Base-by-base conservation (phyloP, 2,329 filamentous ascomycete species). In the Beauveria brongniartii region DNA sequence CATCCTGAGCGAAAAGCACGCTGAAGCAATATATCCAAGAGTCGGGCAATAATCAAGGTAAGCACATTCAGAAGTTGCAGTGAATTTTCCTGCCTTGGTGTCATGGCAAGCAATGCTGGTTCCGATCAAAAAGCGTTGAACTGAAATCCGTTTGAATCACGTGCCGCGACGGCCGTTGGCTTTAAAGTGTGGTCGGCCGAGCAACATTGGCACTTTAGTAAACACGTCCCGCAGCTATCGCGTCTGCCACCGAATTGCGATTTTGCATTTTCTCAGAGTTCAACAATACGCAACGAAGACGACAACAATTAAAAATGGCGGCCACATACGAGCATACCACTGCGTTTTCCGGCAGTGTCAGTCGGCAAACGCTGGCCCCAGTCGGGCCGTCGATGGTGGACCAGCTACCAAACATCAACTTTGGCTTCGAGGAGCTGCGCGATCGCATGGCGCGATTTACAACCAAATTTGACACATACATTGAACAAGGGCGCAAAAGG, bases 381-480 rank as follows among this genome's bases (percentile, higher is more conserved):
- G 77, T 79, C 52, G 83, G 80, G 47, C 82, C 85, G 16, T 89
- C 87, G 7, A 85, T 90, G 77, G 88, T 87, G 47, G 89, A 92
- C 72, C 85, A 85, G 55, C 84, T 99, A 9, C 94, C 94, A 41
- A 90, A 83, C 72, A 90, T 96, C 74, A 92, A 96, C 75, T 97
- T 99, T 73, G 92, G 92, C 62, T 97, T 97, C 74, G 92, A 97
- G 68, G 91, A 97, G 67, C 77, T 99, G 71, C 92, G 93, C 75
- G 91, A 93, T 69, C 90, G 92, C 75, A 97, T 99, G 94, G 83
- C 88, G 59, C 91, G 90, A 65, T 99, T 99, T 73, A 97, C 90
- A 0, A 82, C 85, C 9, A 89, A 86, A 67, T 99, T 99, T 68
- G 94, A 99, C 71, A 86, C 87, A 0, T 97, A 97, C 68, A 97